Percentiles rank a stretch among this genome's conserved stretches.
These are phyloP conservation scores for Sporothrix luriei DNA, from an alignment of 2,329 filamentous ascomycete species.

Conservation along the genomic window DNA sequence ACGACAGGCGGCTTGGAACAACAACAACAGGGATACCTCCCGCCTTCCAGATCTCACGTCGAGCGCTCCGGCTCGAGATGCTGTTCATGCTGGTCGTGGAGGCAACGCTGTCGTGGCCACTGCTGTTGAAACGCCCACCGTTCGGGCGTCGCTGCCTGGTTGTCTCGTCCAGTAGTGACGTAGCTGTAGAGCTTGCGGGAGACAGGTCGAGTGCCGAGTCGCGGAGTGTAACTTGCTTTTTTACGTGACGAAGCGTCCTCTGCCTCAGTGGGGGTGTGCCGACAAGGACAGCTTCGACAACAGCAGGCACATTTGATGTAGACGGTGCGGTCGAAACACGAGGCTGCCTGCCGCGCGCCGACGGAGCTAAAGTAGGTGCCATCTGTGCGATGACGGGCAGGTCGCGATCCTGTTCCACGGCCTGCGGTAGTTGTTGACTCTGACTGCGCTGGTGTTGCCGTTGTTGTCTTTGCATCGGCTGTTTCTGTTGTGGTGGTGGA, in stretches of 20 bases:
- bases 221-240: conserved; percentile 57
- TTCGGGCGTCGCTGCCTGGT: conserved; percentile 40
- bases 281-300: conserved; percentile 62
- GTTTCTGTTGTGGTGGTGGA: conserved; percentile 42
- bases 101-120: conserved; percentile 51
- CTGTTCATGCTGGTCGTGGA: conserved; percentile 56
- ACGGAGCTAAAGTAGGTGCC: conserved; percentile 43
- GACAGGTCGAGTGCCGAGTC: conserved; percentile 51
- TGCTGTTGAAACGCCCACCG: conserved; percentile 40
- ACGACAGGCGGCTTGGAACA: conserved; percentile 61
- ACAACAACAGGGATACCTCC: conserved; percentile 66
- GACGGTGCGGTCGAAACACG: conserved; percentile 59
- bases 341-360: conserved; percentile 49
- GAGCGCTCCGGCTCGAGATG: conserved; percentile 56
- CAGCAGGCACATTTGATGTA: conserved; percentile 57
- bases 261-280: conserved; percentile 52
- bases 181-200: conserved; percentile 49
- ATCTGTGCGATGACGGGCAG: conserved; percentile 29
- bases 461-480: background rate
- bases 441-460: background rate
- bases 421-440: background rate
- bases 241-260: conserved; percentile 63
- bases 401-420: background rate
- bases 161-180: conserved; percentile 44
- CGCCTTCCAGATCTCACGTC: conserved; percentile 61